Percentiles rank a stretch among this genome's conserved stretches.
Evolutionary conservation across 352 stramenopile genomes (phyloP).

Genomic region (Phytophthora chlamydospora): DNA sequence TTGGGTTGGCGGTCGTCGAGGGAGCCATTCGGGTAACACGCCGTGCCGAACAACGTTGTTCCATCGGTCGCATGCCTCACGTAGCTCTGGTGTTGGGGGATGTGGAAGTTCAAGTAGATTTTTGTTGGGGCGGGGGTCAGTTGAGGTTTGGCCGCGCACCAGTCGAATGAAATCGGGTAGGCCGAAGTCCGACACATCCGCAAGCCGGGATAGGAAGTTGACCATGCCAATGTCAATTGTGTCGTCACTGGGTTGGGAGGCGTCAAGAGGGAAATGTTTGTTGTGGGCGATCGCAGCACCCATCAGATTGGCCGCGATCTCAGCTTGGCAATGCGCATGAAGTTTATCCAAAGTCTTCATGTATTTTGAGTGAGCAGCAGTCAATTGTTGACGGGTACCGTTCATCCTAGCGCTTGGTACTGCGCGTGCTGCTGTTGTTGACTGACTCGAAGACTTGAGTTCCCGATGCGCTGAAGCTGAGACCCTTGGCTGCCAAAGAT

Average conservation of each 20-base stretch:
- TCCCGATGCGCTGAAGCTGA: background rate
- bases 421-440: too few relatives aligned
- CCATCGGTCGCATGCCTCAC: constrained; percentile 1
- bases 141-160: background rate
- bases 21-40: constrained; percentile 10
- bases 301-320: background rate
- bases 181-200: background rate
- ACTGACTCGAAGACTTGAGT: too few relatives aligned
- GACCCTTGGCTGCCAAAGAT: constrained; percentile 1
- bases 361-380: background rate
- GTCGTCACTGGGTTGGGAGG: background rate
- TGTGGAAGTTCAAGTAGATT: constrained; percentile 11
- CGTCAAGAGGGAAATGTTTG: background rate
- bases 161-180: constrained; percentile 3
- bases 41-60: constrained; percentile 6
- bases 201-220: background rate
- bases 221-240: background rate
- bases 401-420: too few relatives aligned
- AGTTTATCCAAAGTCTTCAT: background rate
- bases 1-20: background rate
- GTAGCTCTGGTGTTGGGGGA: background rate
- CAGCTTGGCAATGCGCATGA: background rate
- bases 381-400: background rate
- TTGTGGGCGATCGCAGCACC: too few relatives aligned
- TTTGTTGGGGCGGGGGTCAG: constrained; percentile 9